Evolutionary conservation across 202 grass and related monocot species (phyloP), one percentile per base, ranked within the genome.

Genomic region (Zoysia matrella): DNA sequence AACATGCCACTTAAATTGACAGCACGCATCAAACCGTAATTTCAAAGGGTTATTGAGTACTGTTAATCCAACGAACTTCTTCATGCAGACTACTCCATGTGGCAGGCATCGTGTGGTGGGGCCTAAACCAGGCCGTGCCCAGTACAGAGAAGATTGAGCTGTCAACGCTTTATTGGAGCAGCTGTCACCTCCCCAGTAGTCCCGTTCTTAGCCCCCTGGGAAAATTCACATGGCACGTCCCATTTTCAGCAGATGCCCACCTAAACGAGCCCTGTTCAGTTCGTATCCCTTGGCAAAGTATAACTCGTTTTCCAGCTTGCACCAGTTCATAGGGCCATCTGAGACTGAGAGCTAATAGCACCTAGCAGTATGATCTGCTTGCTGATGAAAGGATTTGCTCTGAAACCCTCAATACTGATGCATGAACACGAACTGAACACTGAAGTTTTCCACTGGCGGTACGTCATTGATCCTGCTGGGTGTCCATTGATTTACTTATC

Each of bases 61-160:
- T 12, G 7, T 16, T 57, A 57, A 81, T 71, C 62, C 5, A 15
- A 36, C 41, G 45, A 67, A 75, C 52, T 69, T 78, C 40, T 64
- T 79, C 80, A 82, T 72, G 71, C 47, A 57, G 80, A 46, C 22
- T 30, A 30, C 22, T 61, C 81, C 87, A 90, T 77, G 91, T 90
- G 94, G 84, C 89, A 78, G 83, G 75, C 45, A 80, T 69, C 85
- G 79, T 85, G 76, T 71, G 71, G 87, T 81, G 83, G 81, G 72
- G 64, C 22, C 22, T 30, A 67, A 65, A 15, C 68, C 74, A 83
- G 55, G 57, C 42, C 81, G 68, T 10, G 46, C 43, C 16, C 10
- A 83, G 82, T 72, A 70, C 83, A 88, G 82, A 67, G 76, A 76
- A 83, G 86, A 85, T 86, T 74, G 71, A 79, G 83, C 69, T 90